Evolutionary conservation across 2,329 filamentous ascomycete genomes (phyloP).

Genomic region (Aquanectria penicillioides): DNA sequence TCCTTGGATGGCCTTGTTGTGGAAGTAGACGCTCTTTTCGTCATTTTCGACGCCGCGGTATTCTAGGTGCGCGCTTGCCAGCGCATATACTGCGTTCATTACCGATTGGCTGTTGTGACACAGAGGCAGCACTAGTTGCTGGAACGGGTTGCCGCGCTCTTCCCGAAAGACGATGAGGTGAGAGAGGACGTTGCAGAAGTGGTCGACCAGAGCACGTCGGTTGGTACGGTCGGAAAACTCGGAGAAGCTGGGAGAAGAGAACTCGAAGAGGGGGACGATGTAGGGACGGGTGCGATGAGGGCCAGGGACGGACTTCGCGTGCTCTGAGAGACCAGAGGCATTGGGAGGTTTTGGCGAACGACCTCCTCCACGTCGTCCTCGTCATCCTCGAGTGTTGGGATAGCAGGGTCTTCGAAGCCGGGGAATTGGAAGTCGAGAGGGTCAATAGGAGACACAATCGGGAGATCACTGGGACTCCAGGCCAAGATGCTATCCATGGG

Average conservation of each 20-base stretch:
- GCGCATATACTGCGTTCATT: constrained; percentile 84
- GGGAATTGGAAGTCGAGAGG: constrained; percentile 46
- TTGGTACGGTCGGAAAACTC: constrained; percentile 67
- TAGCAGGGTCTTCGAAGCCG: constrained; percentile 31
- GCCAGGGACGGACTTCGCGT: constrained; percentile 37
- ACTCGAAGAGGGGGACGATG: constrained; percentile 56
- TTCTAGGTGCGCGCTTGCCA: constrained; percentile 86
- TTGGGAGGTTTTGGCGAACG: constrained; percentile 31
- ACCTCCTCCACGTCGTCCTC: constrained; percentile 45
- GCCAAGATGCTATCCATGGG: constrained; percentile 21
- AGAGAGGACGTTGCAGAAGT: constrained; percentile 72
- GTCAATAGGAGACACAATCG: constrained; percentile 45
- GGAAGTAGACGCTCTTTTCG: constrained; percentile 68
- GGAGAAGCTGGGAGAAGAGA: constrained; percentile 62
- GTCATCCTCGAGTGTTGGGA: constrained; percentile 29
- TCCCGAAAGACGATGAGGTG: constrained; percentile 74
- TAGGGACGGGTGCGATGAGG: constrained; percentile 37
- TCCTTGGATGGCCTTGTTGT: constrained; percentile 68
- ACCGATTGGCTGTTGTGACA: constrained; percentile 67
- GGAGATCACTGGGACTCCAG: constrained; percentile 36
- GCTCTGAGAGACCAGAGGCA: constrained; percentile 28
- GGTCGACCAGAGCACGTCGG: constrained; percentile 66
- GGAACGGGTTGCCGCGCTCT: constrained; percentile 70
- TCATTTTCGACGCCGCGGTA: constrained; percentile 64
- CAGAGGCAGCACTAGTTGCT: constrained; percentile 70